Percentiles rank a stretch among this genome's conserved stretches.
These are phyloP conservation scores for Cryptococcus depauperatus DNA, from an alignment of 1,284 basidiomycete species.

Conservation along the genomic window DNA sequence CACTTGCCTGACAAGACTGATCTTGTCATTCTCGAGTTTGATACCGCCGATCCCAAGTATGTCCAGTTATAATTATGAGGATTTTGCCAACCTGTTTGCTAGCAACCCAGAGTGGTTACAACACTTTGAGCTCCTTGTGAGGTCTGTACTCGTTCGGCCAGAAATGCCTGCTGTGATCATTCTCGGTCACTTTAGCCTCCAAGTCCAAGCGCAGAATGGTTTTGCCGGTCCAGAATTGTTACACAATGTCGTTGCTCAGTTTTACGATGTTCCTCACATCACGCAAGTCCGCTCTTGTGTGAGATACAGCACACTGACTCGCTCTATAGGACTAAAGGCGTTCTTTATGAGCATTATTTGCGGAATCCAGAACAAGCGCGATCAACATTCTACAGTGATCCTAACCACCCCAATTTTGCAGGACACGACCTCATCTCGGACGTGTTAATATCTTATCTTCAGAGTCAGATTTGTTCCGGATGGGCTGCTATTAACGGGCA, in stretches of 20 bases:
- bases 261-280: slow-evolving; percentile 89
- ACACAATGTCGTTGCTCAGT: slow-evolving; percentile 82
- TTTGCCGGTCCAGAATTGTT: slow-evolving; percentile 79
- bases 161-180: slow-evolving; percentile 83
- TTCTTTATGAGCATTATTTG: slow-evolving; percentile 75
- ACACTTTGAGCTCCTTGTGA: slow-evolving; percentile 81
- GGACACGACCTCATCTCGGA: slow-evolving; percentile 82
- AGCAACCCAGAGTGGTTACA: slow-evolving; percentile 66
- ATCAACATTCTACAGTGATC: slow-evolving; percentile 65
- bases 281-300: slow-evolving; percentile 45
- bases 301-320: neutral
- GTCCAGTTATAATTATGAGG: slow-evolving; percentile 33
- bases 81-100: slow-evolving; percentile 8
- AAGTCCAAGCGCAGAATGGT: slow-evolving; percentile 66
- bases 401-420: slow-evolving; percentile 64
- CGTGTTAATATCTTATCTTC: slow-evolving; percentile 75
- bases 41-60: slow-evolving; percentile 75
- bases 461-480: slow-evolving; percentile 72
- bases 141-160: slow-evolving; percentile 75
- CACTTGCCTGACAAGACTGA: slow-evolving; percentile 87
- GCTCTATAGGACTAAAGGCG: slow-evolving; percentile 59
- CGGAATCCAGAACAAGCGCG: slow-evolving; percentile 59
- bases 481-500: slow-evolving; percentile 69
- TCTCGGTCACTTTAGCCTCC: slow-evolving; percentile 83
- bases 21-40: slow-evolving; percentile 86